These are phyloP conservation scores for Aurantiochytrium sp. DNA, from an alignment of 108 stramenopile species.

Conservation along the genomic window DNA sequence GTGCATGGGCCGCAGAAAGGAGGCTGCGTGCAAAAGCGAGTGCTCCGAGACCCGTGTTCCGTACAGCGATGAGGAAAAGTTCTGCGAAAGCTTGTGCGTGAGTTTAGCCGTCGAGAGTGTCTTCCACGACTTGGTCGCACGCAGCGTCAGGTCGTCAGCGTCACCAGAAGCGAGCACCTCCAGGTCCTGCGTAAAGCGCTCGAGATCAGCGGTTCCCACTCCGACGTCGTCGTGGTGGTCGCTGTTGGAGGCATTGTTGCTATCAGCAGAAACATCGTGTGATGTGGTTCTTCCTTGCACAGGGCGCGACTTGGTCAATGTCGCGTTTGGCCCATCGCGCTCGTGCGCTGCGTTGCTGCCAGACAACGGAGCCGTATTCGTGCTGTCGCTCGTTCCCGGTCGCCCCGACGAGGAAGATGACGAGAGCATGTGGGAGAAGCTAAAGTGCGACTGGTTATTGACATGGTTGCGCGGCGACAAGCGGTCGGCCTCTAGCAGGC, in stretches of 20 bases:
- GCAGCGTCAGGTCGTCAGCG: background rate
- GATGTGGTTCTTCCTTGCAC: too few relatives aligned
- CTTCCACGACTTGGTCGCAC: background rate
- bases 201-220: background rate
- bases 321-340: background rate
- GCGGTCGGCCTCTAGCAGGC: background rate
- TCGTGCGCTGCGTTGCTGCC: background rate
- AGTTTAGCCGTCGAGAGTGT: background rate
- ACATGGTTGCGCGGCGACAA: background rate
- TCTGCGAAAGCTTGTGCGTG: background rate
- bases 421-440: background rate
- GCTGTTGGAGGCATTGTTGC: background rate
- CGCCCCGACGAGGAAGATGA: background rate
- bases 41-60: background rate
- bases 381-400: background rate
- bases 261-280: background rate
- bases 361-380: background rate
- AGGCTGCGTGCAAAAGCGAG: background rate
- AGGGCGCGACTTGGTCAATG: too few relatives aligned
- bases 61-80: background rate
- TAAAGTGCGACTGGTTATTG: background rate
- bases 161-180: background rate
- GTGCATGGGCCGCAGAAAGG: background rate
- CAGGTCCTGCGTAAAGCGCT: slow-evolving; percentile 4
- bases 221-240: background rate